phyloP scores from a whole-genome alignment of 2,329 filamentous ascomycete species.

The Hypoxylon sp. region DNA sequence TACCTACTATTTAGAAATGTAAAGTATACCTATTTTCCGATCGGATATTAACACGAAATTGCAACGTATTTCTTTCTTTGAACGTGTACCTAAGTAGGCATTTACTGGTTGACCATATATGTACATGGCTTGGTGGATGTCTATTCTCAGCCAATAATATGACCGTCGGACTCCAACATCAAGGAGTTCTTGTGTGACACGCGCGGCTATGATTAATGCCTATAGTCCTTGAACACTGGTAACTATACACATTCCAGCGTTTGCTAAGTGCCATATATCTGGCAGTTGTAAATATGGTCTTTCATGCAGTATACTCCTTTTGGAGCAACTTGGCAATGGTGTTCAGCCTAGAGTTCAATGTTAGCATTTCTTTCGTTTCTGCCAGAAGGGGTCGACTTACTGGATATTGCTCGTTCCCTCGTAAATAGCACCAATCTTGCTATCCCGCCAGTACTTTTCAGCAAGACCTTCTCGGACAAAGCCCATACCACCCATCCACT shows the following conservation, averaged over 20 bases:
- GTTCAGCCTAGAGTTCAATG: slow-evolving; percentile 64
- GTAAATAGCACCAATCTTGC: slow-evolving; percentile 98
- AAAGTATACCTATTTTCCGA: too few species aligned
- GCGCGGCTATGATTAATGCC: slow-evolving; percentile 13
- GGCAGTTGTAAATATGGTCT: slow-evolving; percentile 1
- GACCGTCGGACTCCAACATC: neutral
- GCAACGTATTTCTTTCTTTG: neutral
- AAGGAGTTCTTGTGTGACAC: neutral
- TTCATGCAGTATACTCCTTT: slow-evolving; percentile 70
- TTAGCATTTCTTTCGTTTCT: slow-evolving; percentile 46
- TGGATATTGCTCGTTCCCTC: slow-evolving; percentile 89
- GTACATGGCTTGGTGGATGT: neutral
- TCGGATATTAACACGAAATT: neutral
- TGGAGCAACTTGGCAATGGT: slow-evolving; percentile 75
- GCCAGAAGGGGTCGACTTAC: slow-evolving; percentile 59
- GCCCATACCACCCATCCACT: slow-evolving; percentile 99
- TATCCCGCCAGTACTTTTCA: slow-evolving; percentile 98
- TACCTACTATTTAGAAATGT: too few species aligned
- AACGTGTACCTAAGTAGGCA: slow-evolving; percentile 1
- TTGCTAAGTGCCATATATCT: neutral
- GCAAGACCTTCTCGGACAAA: slow-evolving; percentile 96
- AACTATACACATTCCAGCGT: slow-evolving; percentile 8
- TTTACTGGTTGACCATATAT: slow-evolving; percentile 6
- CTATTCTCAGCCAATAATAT: slow-evolving; percentile 6
- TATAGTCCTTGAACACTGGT: slow-evolving; percentile 1